Base-by-base conservation (phyloP, 768 basidiomycete species). In the Royoungia palumana region DNA sequence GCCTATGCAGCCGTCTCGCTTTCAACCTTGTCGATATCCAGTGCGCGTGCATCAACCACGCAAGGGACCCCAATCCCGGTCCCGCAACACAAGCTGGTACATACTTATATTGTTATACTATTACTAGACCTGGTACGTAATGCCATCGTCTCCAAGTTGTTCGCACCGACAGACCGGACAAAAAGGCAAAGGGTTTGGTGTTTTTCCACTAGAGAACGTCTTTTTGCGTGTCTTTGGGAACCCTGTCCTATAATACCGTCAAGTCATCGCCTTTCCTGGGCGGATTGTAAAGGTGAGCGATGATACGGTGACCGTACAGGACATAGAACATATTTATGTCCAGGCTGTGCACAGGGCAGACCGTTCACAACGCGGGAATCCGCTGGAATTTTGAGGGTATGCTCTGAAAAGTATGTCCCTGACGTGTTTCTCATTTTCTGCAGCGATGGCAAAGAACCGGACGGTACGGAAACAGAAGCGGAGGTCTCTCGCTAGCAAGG, bases 381-480 rank as follows among this genome's bases (percentile, higher is more conserved):
- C 37, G n/a, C 37, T 5, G 42, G 10, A 12, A 32, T 35, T 42
- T 34, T 39, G 21, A 20, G 30, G 12, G 53, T 54, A 55, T 35
- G 53, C 27, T 19, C 28, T 40, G 27, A 41, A 19, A 21, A 16
- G 34, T 19, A 19, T 12, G 25, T 30, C 16, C 11, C 13, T 13
- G 13, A 32, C 35, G 24, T 28, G 0, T 17, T 19, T 6, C 42
- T 48, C 39, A 57, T 25, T 35, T 27, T 39, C n/a, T 30, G 6
- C 27, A 50, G 47, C 36, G 16, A 59, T 55, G 53, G 53, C 21
- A 9, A 62, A 56, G 36, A 49, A 39, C 10, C 61, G 43, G 32
- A 47, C 49, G 5, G 42, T 58, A 46, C 61, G 61, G 36, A 64
- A 56, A 50, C 61, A 58, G 20, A 63, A 56, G 50, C 60, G 59